A percentile compares a stretch with the other conserved stretches of the same genome.
phyloP scores from a whole-genome alignment of 1,139 yeast genomes.

The Diutina siamensis region DNA sequence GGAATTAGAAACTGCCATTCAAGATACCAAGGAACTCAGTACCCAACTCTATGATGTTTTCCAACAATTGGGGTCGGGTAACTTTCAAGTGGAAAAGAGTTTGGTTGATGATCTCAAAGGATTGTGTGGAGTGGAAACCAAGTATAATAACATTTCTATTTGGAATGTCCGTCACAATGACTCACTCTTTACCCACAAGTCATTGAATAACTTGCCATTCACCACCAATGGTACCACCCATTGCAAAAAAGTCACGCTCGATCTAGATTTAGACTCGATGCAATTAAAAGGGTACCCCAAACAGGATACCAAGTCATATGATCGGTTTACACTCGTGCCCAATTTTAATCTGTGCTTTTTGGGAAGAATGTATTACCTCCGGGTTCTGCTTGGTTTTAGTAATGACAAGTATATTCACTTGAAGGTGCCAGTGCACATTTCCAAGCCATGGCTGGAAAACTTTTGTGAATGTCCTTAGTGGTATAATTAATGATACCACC shows the following conservation, averaged over 20 bases:
- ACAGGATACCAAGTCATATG: background rate
- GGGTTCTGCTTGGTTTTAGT: background rate
- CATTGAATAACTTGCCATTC: background rate
- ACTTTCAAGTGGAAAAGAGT: constrained; percentile 19
- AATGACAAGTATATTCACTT: background rate
- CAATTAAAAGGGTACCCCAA: constrained; percentile 2
- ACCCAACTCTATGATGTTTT: constrained; percentile 14
- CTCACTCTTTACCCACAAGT: background rate
- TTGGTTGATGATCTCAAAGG: constrained; percentile 19
- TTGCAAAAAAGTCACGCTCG: background rate
- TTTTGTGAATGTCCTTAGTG: background rate
- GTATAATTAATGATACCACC: background rate
- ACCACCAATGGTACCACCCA: no score
- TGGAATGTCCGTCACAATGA: background rate
- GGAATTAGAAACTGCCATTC: constrained; percentile 13
- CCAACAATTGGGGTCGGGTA: constrained; percentile 16
- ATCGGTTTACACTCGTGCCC: constrained; percentile 2
- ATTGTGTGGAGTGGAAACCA: background rate
- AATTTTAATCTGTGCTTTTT: background rate
- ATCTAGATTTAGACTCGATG: background rate
- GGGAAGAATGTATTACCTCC: constrained; percentile 1
- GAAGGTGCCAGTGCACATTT: background rate
- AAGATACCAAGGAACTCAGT: constrained; percentile 13
- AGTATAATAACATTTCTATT: background rate
- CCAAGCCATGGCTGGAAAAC: constrained; percentile 3